phyloP scores from a whole-genome alignment of 768 basidiomycete species.

The Royoungia palumana region DNA sequence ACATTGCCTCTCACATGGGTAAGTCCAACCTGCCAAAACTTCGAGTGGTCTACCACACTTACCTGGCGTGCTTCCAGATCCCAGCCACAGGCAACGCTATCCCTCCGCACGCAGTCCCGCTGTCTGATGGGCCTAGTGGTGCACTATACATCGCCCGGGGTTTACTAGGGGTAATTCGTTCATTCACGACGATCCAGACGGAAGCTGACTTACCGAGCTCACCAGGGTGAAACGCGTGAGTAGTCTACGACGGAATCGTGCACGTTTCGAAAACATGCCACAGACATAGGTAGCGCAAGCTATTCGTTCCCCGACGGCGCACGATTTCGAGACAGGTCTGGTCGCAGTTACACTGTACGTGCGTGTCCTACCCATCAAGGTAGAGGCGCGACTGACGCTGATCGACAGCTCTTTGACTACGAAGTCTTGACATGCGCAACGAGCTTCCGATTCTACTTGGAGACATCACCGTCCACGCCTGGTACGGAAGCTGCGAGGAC shows the following conservation, averaged over 20 bases:
- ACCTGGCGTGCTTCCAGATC: constrained; percentile 1
- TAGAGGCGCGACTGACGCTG: background rate
- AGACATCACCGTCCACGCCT: background rate
- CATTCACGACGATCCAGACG: background rate
- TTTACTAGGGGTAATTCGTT: constrained; percentile 9
- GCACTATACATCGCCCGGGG: constrained; percentile 21
- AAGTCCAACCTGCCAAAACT: background rate
- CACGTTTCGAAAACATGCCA: background rate
- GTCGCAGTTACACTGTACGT: constrained; percentile 12
- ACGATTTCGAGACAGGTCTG: constrained; percentile 9
- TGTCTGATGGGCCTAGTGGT: constrained; percentile 1
- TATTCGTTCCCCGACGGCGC: constrained; percentile 11
- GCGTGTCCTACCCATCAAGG: background rate
- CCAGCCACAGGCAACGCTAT: constrained; percentile 17
- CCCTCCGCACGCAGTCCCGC: constrained; percentile 19
- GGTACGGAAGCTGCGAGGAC: background rate
- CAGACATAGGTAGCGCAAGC: constrained; percentile 18
- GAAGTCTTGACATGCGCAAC: constrained; percentile 22
- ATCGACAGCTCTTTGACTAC: constrained; percentile 16
- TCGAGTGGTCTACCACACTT: background rate
- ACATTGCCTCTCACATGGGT: constrained; percentile 16
- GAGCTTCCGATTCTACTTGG: constrained; percentile 15
- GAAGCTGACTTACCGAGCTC: constrained; percentile 1
- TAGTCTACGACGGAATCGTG: background rate
- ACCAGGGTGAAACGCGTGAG: constrained; percentile 21